phyloP scores from a whole-genome alignment of 129 eudicot species.

The Erigeron canadensis region DNA sequence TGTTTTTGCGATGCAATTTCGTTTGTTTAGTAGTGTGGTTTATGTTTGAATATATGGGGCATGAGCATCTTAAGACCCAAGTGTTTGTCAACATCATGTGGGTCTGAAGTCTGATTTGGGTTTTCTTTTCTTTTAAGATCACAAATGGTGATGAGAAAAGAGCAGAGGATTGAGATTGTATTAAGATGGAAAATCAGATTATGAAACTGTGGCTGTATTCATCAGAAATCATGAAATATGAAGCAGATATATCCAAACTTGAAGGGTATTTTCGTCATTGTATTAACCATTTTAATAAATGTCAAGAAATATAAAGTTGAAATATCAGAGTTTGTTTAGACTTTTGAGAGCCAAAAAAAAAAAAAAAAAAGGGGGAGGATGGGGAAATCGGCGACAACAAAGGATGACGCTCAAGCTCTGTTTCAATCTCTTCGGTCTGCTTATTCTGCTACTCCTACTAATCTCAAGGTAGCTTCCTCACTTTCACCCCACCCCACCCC shows the following conservation, averaged over 20 bases:
- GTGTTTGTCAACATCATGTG: constrained; percentile 19
- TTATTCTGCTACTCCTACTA: constrained; percentile 76
- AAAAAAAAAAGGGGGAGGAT: no score
- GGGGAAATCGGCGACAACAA: constrained; percentile 46
- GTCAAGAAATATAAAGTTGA: no score
- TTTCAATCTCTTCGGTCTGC: constrained; percentile 87
- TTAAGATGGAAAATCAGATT: no score
- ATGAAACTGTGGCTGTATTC: no score
- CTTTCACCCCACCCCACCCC: background rate
- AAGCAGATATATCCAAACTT: no score
- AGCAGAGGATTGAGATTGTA: background rate
- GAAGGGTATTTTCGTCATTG: no score
- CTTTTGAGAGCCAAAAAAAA: no score
- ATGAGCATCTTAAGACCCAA: constrained; percentile 3
- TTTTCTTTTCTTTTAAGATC: constrained; percentile 13
- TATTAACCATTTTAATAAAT: no score
- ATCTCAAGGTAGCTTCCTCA: constrained; percentile 58
- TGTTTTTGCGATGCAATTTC: background rate
- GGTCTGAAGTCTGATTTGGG: constrained; percentile 13
- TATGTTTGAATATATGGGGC: background rate
- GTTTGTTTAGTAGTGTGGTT: constrained; percentile 1
- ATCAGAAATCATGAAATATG: no score
- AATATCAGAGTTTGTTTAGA: no score
- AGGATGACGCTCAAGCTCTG: constrained; percentile 80
- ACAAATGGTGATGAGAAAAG: constrained; percentile 9